These are phyloP conservation scores for Shiraia bambusicola DNA, from an alignment of 2,329 filamentous ascomycete genomes.

Conservation along the genomic window DNA sequence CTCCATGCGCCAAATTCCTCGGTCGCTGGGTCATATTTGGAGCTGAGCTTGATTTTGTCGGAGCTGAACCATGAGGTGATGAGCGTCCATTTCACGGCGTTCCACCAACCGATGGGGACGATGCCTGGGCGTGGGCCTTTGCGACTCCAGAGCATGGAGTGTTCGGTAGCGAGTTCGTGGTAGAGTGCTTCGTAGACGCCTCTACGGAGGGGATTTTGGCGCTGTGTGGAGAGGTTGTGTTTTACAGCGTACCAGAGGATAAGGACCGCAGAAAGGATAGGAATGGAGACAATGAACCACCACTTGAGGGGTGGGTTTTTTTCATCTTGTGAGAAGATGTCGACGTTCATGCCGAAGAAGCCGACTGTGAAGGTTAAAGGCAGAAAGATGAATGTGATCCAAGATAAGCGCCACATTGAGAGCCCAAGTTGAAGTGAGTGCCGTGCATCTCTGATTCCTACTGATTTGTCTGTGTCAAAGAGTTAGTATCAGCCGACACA, in stretches of 20 bases:
- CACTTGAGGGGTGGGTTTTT: constrained; percentile 20
- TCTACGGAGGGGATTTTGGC: constrained; percentile 50
- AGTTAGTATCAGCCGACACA: too few relatives aligned
- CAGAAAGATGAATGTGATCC: constrained; percentile 75
- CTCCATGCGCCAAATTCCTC: constrained; percentile 46
- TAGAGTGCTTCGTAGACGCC: constrained; percentile 56
- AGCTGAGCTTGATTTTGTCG: constrained; percentile 44
- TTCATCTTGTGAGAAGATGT: constrained; percentile 38
- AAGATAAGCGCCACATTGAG: constrained; percentile 59
- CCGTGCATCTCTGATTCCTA: constrained; percentile 55
- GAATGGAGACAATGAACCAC: constrained; percentile 51
- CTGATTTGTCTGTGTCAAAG: constrained; percentile 45
- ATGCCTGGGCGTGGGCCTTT: constrained; percentile 48
- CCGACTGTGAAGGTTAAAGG: constrained; percentile 54
- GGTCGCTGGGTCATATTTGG: constrained; percentile 32
- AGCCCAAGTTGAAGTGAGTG: constrained; percentile 53
- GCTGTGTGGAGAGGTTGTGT: constrained; percentile 45
- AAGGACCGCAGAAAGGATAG: constrained; percentile 51
- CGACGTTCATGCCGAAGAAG: constrained; percentile 57
- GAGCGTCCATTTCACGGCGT: constrained; percentile 51
- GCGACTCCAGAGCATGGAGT: constrained; percentile 53
- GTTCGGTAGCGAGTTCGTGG: constrained; percentile 48
- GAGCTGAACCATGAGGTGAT: constrained; percentile 50
- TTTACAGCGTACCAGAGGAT: constrained; percentile 53
- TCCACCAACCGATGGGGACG: constrained; percentile 42